Conservation (phyloP, 2,329 filamentous ascomycete species). For the Aspergillus hortae region DNA sequence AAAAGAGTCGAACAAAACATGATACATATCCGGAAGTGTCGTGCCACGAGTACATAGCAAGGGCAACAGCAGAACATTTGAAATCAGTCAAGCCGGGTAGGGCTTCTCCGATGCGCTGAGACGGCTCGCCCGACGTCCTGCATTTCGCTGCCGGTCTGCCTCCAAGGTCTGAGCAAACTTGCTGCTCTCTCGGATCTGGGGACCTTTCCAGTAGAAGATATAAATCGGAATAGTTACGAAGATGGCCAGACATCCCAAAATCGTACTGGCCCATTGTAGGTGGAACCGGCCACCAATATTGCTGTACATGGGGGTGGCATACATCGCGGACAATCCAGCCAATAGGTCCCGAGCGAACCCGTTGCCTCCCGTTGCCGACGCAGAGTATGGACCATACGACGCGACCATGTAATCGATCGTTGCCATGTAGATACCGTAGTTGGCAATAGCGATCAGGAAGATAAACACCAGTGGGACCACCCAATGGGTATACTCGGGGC, state of each 20-base stretch:
- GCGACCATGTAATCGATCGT: conserved; percentile 76
- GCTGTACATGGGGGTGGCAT: conserved; percentile 61
- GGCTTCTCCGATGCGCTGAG: conserved; percentile 11
- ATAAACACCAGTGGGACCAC: conserved; percentile 64
- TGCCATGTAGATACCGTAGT: conserved; percentile 71
- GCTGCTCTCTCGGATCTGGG: conserved; percentile 48
- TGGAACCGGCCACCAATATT: conserved; percentile 44
- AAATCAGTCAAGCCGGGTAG: conserved; percentile 1
- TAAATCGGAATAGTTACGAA: conserved; percentile 54
- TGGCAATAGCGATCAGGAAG: conserved; percentile 67
- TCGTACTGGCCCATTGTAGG: conserved; percentile 53
- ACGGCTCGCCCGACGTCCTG: conserved; percentile 17
- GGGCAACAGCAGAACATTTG: background rate
- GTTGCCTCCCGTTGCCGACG: conserved; percentile 72
- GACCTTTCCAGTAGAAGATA: conserved; percentile 55
- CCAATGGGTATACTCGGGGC: conserved; percentile 64
- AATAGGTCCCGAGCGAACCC: conserved; percentile 71
- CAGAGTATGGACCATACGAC: conserved; percentile 69
- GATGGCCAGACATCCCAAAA: conserved; percentile 50
- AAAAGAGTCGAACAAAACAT: no score
- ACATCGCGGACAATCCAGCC: conserved; percentile 67
- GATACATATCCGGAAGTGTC: no score
- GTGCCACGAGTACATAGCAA: background rate
- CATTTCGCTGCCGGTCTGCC: conserved; percentile 20
- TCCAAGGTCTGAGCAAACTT: conserved; percentile 48